Base-by-base conservation (phyloP, 495 filamentous ascomycete species). In the Hyaloscypha variabilis region DNA sequence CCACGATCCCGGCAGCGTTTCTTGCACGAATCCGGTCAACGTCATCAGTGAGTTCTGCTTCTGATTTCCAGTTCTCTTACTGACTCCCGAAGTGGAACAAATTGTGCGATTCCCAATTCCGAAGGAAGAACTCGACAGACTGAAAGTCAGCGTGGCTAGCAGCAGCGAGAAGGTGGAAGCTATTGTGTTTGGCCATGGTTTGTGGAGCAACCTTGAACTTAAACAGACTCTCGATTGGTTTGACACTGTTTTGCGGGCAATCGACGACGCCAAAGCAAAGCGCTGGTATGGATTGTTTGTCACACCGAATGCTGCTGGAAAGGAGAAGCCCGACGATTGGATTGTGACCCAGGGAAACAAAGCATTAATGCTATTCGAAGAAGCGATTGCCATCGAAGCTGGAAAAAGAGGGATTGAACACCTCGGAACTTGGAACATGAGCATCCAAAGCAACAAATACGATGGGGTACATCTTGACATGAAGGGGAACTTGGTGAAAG, bases 361-460 rank as follows among this genome's bases (percentile, higher is more conserved):
- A 69, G 81, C 79, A 31, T 67, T 83, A 24, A 74, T 79, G 68
- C 67, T 77, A 5, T 84, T 80, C 65, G 82, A 84, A 72, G 77
- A 83, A 65, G 70, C 70, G 29, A 76, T 83, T 58, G 68, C 67
- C 19, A 54, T 69, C 13, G 75, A 83, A 36, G 77, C 73, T 11
- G 69, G 63, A 17, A 76, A 74, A 66, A 77, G 75, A 57, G 76
- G 78, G 21, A 66, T 83, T 25, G 82, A 83, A 65, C 78, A 81
- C 70, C 70, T 84, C 57, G 82, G 82, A 49, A 84, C 82, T 39
- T 84, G 81, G 80, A 83, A 84, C 63, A 81, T 81, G 78, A 82
- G 77, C 62, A 78, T 83, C 51, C 82, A 84, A 69, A 74, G 76
- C 25, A 82, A 78, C 58, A 77, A 80, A 62, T 83, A 80, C 67